Conservation (phyloP, 176 grass and related monocot species). For the Juncus effusus region DNA sequence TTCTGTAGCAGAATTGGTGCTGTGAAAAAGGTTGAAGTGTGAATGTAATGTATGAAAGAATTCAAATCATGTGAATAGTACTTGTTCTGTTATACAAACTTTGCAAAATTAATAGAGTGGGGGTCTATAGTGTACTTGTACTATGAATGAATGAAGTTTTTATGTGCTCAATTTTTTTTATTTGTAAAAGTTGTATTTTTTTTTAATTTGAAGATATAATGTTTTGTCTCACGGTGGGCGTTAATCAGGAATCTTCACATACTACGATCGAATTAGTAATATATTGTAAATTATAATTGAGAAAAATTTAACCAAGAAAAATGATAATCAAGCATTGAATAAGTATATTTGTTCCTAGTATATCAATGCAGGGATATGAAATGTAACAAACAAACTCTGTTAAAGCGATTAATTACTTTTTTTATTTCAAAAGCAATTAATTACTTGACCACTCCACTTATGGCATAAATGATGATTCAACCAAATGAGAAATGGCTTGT, state of each 20-base stretch:
- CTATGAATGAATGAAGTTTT: too few species aligned
- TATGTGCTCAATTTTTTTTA: background rate
- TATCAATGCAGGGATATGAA: too few species aligned
- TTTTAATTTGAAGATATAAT: too few species aligned
- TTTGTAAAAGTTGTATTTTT: background rate
- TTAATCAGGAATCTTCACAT: too few species aligned
- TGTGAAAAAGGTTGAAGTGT: background rate
- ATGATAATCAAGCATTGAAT: too few species aligned
- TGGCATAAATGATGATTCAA: background rate
- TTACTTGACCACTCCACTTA: background rate
- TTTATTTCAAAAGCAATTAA: too few species aligned
- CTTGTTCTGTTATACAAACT: slow-evolving; percentile 19
- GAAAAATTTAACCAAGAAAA: too few species aligned
- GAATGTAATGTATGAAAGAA: slow-evolving; percentile 10
- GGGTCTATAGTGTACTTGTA: background rate
- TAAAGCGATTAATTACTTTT: slow-evolving; percentile 1
- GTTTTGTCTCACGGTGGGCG: too few species aligned
- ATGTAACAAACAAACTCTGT: background rate
- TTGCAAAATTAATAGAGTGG: background rate
- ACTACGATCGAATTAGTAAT: too few species aligned
- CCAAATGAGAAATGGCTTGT: slow-evolving; percentile 20
- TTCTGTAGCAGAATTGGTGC: slow-evolving; percentile 21
- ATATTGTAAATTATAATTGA: too few species aligned
- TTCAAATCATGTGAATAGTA: slow-evolving; percentile 28
- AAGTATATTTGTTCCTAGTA: too few species aligned